These are phyloP conservation scores for Paecilomyces formosus DNA, from an alignment of 2,329 filamentous ascomycete genomes.

Conservation along the genomic window DNA sequence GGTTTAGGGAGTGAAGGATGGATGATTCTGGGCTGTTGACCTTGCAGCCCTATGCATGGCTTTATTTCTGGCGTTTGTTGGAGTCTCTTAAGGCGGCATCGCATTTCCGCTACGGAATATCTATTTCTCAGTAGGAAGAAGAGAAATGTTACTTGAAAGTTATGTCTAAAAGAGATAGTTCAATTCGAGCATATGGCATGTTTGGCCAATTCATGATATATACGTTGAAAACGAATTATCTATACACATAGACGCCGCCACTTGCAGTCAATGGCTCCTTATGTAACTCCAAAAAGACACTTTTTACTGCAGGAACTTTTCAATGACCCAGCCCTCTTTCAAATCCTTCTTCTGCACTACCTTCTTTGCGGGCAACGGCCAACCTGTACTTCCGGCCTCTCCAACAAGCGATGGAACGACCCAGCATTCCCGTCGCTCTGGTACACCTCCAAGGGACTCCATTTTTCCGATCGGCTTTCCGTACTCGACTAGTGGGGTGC, in stretches of 20 bases:
- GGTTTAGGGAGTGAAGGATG: background rate
- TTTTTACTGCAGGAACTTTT: constrained; percentile 37
- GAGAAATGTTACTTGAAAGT: background rate
- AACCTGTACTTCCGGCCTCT: constrained; percentile 60
- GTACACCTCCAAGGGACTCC: constrained; percentile 39
- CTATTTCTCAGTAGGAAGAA: background rate
- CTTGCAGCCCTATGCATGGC: background rate
- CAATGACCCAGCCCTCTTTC: constrained; percentile 68
- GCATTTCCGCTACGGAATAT: background rate
- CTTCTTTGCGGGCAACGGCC: constrained; percentile 79
- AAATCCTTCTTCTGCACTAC: constrained; percentile 69
- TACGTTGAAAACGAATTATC: background rate
- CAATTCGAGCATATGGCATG: background rate
- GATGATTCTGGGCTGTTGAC: background rate
- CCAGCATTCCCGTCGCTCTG: constrained; percentile 64
- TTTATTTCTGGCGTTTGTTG: background rate
- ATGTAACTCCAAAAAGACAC: background rate
- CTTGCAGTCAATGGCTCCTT: background rate
- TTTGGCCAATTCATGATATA: background rate
- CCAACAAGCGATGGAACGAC: constrained; percentile 74
- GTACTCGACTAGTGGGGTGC: constrained; percentile 74
- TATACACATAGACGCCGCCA: background rate
- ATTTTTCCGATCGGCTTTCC: constrained; percentile 90
- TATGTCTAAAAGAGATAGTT: no score
- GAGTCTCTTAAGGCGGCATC: background rate